A percentile compares a stretch with the other conserved stretches of the same genome.
These are phyloP conservation scores for Physcomitrium patens DNA, from an alignment of 225 moss, liverwort and hornwort species.

Conservation along the genomic window DNA sequence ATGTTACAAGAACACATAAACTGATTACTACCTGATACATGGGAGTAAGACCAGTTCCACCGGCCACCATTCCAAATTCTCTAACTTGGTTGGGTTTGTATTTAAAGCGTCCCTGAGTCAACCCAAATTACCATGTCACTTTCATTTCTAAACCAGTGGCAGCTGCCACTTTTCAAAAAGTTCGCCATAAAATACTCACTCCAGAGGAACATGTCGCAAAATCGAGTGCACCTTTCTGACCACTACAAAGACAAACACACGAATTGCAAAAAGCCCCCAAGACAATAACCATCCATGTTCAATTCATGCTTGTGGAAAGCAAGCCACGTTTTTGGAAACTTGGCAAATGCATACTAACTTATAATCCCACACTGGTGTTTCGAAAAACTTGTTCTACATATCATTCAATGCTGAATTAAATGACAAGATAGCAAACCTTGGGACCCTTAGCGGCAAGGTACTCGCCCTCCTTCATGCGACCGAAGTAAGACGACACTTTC, in stretches of 20 bases:
- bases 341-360: neutral
- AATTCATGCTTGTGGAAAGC: neutral
- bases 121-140: constrained; percentile 22
- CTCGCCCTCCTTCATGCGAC: constrained; percentile 89
- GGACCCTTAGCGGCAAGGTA: constrained; percentile 81
- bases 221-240: neutral
- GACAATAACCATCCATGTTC: neutral
- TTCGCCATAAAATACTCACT: neutral
- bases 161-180: neutral
- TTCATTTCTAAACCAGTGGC: neutral
- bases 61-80: constrained; percentile 97
- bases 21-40: constrained; percentile 79
- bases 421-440: constrained; percentile 61
- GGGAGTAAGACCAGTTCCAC: constrained; percentile 97
- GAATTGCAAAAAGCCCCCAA: neutral
- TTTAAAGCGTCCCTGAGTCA: constrained; percentile 81
- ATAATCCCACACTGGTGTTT: neutral
- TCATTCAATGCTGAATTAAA: neutral
- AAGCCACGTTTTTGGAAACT: neutral
- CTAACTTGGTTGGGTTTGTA: constrained; percentile 84
- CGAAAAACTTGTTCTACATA: neutral
- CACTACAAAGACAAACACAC: neutral
- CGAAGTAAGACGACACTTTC: constrained; percentile 87
- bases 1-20: neutral
- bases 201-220: neutral